Percentiles rank a stretch among this genome's conserved stretches.
Evolutionary conservation across 2,329 filamentous ascomycete species (phyloP).

Genomic region (Myriosclerotinia scirpicola): DNA sequence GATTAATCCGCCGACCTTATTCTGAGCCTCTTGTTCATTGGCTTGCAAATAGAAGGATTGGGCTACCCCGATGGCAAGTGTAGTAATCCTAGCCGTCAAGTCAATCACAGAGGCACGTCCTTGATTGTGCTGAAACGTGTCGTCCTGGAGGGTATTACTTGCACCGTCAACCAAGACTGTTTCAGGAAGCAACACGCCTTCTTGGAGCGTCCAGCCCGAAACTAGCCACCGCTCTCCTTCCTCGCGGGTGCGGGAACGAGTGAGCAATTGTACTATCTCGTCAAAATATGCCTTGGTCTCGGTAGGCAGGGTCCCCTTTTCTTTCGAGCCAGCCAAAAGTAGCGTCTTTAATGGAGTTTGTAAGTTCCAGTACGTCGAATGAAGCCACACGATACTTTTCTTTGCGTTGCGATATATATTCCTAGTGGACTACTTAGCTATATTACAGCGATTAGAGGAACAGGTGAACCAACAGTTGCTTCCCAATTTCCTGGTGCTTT

Average conservation of each 20-base stretch:
- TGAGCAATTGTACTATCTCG: neutral
- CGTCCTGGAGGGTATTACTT: neutral
- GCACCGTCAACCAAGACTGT: neutral
- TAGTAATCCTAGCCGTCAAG: neutral
- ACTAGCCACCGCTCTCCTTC: neutral
- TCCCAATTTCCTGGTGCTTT: neutral
- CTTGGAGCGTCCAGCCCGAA: slow-evolving; percentile 6
- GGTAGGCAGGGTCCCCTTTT: neutral
- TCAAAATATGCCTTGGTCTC: neutral
- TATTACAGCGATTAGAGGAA: neutral
- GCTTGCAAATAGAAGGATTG: neutral
- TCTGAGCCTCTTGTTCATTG: neutral
- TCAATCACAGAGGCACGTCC: slow-evolving; percentile 2
- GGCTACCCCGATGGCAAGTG: neutral
- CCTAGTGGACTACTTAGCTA: neutral
- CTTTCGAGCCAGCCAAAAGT: neutral
- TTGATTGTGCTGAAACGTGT: neutral
- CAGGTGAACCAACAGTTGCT: neutral
- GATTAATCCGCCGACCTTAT: neutral
- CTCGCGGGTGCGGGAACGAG: neutral
- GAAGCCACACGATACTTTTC: slow-evolving; percentile 11
- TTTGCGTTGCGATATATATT: neutral
- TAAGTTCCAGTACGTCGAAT: neutral
- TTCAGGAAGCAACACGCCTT: neutral
- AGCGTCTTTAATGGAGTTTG: neutral